Base-by-base conservation (phyloP, 371 early-diverging fungal genomes). In the Rhizopus arrhizus region DNA sequence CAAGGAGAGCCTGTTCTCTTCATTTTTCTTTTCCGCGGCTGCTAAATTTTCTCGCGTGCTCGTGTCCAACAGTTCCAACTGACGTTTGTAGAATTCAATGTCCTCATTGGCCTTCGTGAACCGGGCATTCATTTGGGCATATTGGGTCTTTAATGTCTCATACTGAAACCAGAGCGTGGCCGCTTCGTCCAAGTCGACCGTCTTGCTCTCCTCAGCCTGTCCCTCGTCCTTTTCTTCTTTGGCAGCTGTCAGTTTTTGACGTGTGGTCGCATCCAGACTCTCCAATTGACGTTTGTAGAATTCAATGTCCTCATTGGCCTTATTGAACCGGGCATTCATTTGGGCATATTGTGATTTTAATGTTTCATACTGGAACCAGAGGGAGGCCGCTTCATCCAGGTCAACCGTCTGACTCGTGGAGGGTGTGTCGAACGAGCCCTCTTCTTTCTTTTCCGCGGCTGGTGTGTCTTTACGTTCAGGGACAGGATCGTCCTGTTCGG, bases 121-220 rank as follows among this genome's bases (percentile, higher is more conserved):
- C n/a, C 59, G 59, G 34, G 59, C 51, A n/a, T 33, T 38, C 12
- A 42, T 34, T 53, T 52, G 51, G 13, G 59, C 59, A 33, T 45
- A 22, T 45, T 52, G 53, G 8, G 59, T 29, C 53, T 59, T 59
- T 22, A 59, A 33, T 8, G 59, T 59, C 45, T 59, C 59, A 15
- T 31, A 47, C 33, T 59, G 53, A 34, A 59, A 59, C 59, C 59
- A 59, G 8, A 59, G 46, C 13, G 51, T 11, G 41, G 59, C 59
- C 3, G 42, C 59, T 59, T 53, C 43, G 11, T 59, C 53, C 22
- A 31, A 29, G 22, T 34, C 16, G 15, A 29, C 13, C 12, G 22
- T 42, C 31, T 22, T 22, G 22, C 22, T 22, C 1, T 22, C 2
- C 22, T 22, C 22, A 0, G 22, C 22, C 22, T 0, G 22, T 2